Percentiles rank a stretch among this genome's conserved stretches.
Conservation (phyloP, 805 yeast species). For the Candida gorgasii region DNA sequence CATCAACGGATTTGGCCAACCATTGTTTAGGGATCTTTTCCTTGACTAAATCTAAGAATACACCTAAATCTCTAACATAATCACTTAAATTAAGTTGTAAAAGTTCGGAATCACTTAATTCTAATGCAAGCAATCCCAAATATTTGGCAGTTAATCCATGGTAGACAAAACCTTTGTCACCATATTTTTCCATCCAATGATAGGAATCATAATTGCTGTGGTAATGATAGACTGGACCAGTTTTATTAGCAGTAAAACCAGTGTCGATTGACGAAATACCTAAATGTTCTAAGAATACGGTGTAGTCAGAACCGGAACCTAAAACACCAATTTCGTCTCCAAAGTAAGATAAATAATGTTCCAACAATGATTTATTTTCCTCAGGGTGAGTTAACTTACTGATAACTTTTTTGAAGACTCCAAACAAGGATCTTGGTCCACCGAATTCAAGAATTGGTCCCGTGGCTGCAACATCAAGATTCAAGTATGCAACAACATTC, state of each 20-base stretch:
- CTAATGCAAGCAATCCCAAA: conserved; percentile 55
- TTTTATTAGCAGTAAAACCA: conserved; percentile 42
- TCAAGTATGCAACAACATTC: conserved; percentile 51
- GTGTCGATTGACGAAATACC: conserved; percentile 65
- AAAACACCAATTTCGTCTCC: conserved; percentile 41
- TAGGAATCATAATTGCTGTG: conserved; percentile 62
- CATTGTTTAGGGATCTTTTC: conserved; percentile 34
- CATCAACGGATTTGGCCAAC: conserved; percentile 24
- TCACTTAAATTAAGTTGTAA: conserved; percentile 47
- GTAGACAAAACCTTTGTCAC: conserved; percentile 52
- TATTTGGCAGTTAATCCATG: conserved; percentile 63
- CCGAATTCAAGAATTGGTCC: conserved; percentile 51
- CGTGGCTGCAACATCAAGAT: conserved; percentile 51
- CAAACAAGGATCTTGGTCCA: conserved; percentile 58
- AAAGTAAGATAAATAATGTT: conserved; percentile 42
- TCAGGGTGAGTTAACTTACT: conserved; percentile 46
- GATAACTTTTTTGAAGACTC: conserved; percentile 47
- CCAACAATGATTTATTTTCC: conserved; percentile 42
- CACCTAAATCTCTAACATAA: conserved; percentile 46
- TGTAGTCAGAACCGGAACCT: conserved; percentile 55
- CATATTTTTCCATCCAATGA: conserved; percentile 53
- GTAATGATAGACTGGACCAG: conserved; percentile 49
- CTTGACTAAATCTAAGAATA: conserved; percentile 34
- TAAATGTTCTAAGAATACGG: conserved; percentile 62
- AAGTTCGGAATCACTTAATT: conserved; percentile 59